Percentiles rank a stretch among this genome's conserved stretches.
phyloP scores from a whole-genome alignment of 768 basidiomycete species.

The Boletus vinaceobasis region DNA sequence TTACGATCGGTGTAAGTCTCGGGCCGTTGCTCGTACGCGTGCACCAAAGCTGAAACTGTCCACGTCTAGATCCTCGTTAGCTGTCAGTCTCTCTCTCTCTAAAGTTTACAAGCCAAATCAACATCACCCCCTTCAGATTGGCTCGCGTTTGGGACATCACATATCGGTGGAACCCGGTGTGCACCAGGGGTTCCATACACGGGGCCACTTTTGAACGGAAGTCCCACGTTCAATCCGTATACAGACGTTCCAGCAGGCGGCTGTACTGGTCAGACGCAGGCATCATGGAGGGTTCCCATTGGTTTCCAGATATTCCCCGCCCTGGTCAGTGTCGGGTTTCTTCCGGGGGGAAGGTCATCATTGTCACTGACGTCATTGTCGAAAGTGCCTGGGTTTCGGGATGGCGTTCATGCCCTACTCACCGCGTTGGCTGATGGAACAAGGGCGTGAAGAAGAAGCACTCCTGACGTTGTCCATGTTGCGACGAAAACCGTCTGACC shows the following conservation, averaged over 20 bases:
- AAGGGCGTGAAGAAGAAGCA: conserved; percentile 37
- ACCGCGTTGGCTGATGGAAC: conserved; percentile 41
- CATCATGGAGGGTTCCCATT: conserved; percentile 36
- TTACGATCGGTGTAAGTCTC: conserved; percentile 34
- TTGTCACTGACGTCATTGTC: neutral
- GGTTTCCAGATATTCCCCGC: conserved; percentile 39
- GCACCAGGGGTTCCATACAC: conserved; percentile 29
- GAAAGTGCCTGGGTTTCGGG: conserved; percentile 30
- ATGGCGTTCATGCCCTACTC: conserved; percentile 40
- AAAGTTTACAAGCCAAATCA: neutral
- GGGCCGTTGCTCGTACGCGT: neutral
- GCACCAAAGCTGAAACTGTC: neutral
- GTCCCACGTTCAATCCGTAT: conserved; percentile 27
- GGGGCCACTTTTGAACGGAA: conserved; percentile 31
- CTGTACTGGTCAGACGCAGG: conserved; percentile 29
- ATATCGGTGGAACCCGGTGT: conserved; percentile 33
- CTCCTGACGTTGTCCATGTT: conserved; percentile 32
- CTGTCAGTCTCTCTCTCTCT: conserved; percentile 17
- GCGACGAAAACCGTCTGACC: conserved; percentile 32
- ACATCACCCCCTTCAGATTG: conserved; percentile 20
- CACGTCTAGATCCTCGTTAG: conserved; percentile 28
- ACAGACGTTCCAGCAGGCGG: conserved; percentile 30
- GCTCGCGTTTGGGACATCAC: conserved; percentile 32
- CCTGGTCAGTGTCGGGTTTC: conserved; percentile 25
- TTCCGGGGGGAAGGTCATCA: neutral